phyloP scores from a whole-genome alignment of 495 filamentous ascomycete genomes.

The Penicillium pancosmium region DNA sequence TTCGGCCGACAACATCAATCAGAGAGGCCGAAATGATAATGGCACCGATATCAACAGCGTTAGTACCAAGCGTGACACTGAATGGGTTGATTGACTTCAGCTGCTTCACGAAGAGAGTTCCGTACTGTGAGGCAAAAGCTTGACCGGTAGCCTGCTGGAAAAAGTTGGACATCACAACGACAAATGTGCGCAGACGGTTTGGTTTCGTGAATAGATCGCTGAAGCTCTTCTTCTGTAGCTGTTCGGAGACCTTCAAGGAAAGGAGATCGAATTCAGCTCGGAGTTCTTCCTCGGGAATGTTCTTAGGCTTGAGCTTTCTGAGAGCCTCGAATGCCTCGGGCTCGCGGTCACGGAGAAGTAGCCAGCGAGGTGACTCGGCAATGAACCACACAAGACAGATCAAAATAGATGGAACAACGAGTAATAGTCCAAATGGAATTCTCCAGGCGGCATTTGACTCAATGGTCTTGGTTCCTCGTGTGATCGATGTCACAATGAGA shows the following conservation, averaged over 20 bases:
- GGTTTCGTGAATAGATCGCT: constrained; percentile 30
- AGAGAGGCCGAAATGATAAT: constrained; percentile 11
- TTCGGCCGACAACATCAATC: constrained; percentile 18
- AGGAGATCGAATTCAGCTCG: constrained; percentile 16
- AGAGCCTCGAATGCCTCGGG: constrained; percentile 26
- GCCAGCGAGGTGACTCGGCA: constrained; percentile 36
- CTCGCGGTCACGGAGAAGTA: constrained; percentile 32
- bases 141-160: constrained; percentile 41
- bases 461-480: constrained; percentile 31
- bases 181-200: constrained; percentile 37
- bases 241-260: constrained; percentile 11
- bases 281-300: constrained; percentile 15
- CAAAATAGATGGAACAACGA: constrained; percentile 31
- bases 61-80: constrained; percentile 23
- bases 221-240: constrained; percentile 25
- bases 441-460: constrained; percentile 32
- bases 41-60: constrained; percentile 20
- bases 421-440: constrained; percentile 34
- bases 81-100: constrained; percentile 39
- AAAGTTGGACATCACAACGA: constrained; percentile 33
- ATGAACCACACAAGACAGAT: constrained; percentile 35
- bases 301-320: constrained; percentile 13
- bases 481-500: constrained; percentile 32
- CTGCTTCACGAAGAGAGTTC: constrained; percentile 37
- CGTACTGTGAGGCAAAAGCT: constrained; percentile 35